Conservation (phyloP, 75 land plant species). For the Sequoiadendron giganteum region DNA sequence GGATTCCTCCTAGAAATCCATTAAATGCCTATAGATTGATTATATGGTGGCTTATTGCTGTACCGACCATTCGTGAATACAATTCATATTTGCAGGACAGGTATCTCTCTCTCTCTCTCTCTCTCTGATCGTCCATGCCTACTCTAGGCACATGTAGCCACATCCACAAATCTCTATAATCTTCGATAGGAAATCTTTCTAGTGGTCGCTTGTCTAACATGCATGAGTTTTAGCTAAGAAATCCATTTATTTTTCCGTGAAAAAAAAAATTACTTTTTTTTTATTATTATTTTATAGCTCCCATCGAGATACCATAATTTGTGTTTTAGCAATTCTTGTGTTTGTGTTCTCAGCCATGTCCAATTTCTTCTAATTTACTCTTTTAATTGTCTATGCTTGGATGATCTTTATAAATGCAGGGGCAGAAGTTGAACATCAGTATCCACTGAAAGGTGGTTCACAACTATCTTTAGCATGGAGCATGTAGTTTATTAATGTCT, state of each 20-base stretch:
- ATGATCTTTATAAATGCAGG: background rate
- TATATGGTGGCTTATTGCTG: slow-evolving; percentile 99
- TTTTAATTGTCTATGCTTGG: background rate
- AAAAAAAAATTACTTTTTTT: too few relatives aligned
- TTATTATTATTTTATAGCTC: background rate
- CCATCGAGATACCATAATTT: background rate
- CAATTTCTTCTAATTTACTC: background rate
- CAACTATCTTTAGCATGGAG: background rate
- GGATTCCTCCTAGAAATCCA: slow-evolving; percentile 97
- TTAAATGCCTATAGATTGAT: slow-evolving; percentile 72
- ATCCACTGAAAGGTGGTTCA: background rate
- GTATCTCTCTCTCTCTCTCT: slow-evolving; percentile 30
- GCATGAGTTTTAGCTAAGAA: background rate
- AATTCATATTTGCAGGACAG: slow-evolving; percentile 90
- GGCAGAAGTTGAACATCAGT: background rate
- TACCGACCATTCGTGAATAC: slow-evolving; percentile 97
- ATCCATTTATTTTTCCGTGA: background rate
- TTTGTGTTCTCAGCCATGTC: background rate
- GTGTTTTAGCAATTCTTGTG: background rate
- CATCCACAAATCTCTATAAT: background rate
- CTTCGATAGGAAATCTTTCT: background rate
- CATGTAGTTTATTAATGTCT: background rate
- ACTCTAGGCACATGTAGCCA: background rate
- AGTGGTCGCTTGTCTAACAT: background rate
- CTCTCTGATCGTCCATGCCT: background rate